A percentile compares a stretch with the other conserved stretches of the same genome.
Conservation (phyloP, 805 yeast species). For the Ascoidea rubescens region DNA sequence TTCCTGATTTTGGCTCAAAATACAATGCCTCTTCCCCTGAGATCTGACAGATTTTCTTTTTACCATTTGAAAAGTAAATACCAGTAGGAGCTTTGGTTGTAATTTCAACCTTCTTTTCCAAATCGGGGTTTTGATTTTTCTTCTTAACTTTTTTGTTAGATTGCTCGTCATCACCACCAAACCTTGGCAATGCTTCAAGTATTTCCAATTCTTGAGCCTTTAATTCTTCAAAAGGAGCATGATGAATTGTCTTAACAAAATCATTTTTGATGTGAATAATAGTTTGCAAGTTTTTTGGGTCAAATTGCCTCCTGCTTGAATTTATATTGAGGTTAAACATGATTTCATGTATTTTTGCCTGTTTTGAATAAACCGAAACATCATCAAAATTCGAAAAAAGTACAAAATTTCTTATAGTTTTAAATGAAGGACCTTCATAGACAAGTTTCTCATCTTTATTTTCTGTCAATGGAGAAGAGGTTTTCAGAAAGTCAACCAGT, state of each 20-base stretch:
- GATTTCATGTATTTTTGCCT: slow-evolving; percentile 1
- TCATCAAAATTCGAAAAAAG: slow-evolving; percentile 22
- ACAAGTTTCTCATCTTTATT: slow-evolving; percentile 12
- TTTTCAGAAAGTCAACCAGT: too few relatives aligned
- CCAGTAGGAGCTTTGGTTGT: slow-evolving; percentile 67
- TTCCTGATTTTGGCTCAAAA: slow-evolving; percentile 77
- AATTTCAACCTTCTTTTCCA: slow-evolving; percentile 31
- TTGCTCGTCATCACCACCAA: slow-evolving; percentile 32
- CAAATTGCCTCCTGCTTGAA: slow-evolving; percentile 23
- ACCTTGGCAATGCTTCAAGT: slow-evolving; percentile 34
- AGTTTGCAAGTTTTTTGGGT: slow-evolving; percentile 36
- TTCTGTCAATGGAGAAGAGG: not conserved
- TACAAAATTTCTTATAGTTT: slow-evolving; percentile 39
- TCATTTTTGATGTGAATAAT: slow-evolving; percentile 25
- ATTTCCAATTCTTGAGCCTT: slow-evolving; percentile 23
- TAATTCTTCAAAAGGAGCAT: slow-evolving; percentile 1
- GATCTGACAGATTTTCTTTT: slow-evolving; percentile 52
- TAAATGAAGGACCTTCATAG: slow-evolving; percentile 59
- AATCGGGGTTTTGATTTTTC: slow-evolving; percentile 23
- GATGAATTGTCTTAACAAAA: slow-evolving; percentile 5
- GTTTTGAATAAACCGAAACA: not conserved
- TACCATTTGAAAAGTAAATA: slow-evolving; percentile 56
- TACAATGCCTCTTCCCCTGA: slow-evolving; percentile 72
- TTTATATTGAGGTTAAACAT: slow-evolving; percentile 11
- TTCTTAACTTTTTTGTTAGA: slow-evolving; percentile 23